Evolutionary conservation across 371 early-diverging fungal genomes (phyloP).

Genomic region (Mucor plumbeus): DNA sequence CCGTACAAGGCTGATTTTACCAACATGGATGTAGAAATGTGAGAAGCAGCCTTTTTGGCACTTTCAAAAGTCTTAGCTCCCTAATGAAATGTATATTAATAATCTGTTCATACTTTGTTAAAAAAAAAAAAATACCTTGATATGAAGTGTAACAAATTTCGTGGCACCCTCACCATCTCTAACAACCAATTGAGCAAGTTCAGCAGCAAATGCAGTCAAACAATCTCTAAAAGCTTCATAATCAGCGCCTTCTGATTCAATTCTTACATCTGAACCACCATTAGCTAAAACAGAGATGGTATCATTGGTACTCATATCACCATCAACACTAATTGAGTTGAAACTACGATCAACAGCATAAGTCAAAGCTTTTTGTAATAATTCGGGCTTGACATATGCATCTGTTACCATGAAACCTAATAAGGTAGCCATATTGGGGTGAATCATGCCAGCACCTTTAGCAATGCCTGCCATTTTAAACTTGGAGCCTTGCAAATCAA

Average conservation of each 20-base stretch:
- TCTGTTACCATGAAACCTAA: slow-evolving; percentile 90
- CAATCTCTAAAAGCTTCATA: slow-evolving; percentile 72
- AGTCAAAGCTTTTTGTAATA: slow-evolving; percentile 75
- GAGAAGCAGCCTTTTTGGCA: slow-evolving; percentile 83
- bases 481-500: slow-evolving; percentile 53
- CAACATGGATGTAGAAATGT: slow-evolving; percentile 90
- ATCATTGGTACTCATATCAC: slow-evolving; percentile 97
- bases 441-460: slow-evolving; percentile 97
- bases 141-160: slow-evolving; percentile 91
- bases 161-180: slow-evolving; percentile 97
- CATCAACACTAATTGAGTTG: slow-evolving; percentile 94
- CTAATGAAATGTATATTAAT: slow-evolving; percentile 32
- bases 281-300: slow-evolving; percentile 90
- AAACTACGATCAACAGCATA: slow-evolving; percentile 90
- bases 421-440: slow-evolving; percentile 94
- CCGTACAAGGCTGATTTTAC: slow-evolving; percentile 96
- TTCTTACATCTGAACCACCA: slow-evolving; percentile 66
- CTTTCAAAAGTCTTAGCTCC: slow-evolving; percentile 74
- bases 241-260: slow-evolving; percentile 58
- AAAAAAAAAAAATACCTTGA: slow-evolving; percentile 59
- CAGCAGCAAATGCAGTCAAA: slow-evolving; percentile 80
- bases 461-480: slow-evolving; percentile 90
- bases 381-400: slow-evolving; percentile 63
- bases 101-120: no score
- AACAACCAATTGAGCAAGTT: slow-evolving; percentile 87